Base-by-base conservation (phyloP, 805 yeast genomes). In the Isabelozyma gotoi region DNA sequence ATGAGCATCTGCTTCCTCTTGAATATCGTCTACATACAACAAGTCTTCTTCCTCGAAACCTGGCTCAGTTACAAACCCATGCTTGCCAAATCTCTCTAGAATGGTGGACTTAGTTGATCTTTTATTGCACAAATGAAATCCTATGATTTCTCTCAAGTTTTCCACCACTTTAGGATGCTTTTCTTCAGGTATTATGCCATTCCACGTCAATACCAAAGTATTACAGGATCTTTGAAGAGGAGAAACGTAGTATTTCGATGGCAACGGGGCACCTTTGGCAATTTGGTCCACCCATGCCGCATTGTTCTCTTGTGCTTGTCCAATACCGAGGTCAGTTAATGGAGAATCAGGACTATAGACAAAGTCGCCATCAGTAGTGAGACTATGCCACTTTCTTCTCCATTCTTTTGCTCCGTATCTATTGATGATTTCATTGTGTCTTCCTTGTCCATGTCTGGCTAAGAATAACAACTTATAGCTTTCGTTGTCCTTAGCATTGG, bases 371-470 rank as follows among this genome's bases (percentile, higher is more conserved):
- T 78, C 82, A 0, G 81, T 80, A 6, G 68, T 65, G 24, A 72
- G 41, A 19, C 60, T 62, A 1, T 80, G 67, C 82, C 82, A 82
- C 45, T 80, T 72, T 0, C 53, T 50, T 50, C 77, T 63, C 87
- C 87, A 82, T 7, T 58, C 75, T 2, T 69, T 65, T 16, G 65
- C 43, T 5, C 85, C 84, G 50, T 78, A 80, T 47, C 74, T 69
- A 17, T 56, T 63, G 12, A 79, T 77, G 1, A 78, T 77, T 33
- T 67, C 63, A 49, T 82, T 82, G 47, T 82, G 87, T 56, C 64
- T 76, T 0, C 87, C 88, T 57, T 82, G 85, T 8, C 88, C 88
- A 53, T 82, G 88, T 50, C 88, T 67, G 15, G 82, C 82, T 46
- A 78, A 67, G 40, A 78, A 73, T 3, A 80, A 46, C 39, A 80